Evolutionary conservation across 768 basidiomycete genomes (phyloP).

Genomic region (Agaricus subrufescens): DNA sequence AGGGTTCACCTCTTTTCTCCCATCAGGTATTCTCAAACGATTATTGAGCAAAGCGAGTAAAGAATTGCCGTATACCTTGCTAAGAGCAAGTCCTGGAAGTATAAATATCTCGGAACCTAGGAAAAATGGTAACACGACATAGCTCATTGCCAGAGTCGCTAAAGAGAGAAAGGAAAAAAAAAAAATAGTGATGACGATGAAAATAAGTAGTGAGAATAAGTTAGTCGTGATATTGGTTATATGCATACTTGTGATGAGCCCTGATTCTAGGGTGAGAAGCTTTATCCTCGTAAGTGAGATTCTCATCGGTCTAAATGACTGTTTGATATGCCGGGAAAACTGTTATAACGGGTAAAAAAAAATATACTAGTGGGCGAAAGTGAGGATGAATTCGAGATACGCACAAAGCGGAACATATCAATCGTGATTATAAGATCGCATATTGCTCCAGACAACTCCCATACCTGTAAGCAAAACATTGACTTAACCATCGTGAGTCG

Average conservation of each 20-base stretch:
- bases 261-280: constrained; percentile 1
- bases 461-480: background rate
- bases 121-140: no score
- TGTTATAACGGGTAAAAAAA: background rate
- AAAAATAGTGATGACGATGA: no score
- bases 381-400: background rate
- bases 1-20: no score
- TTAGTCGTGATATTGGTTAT: no score
- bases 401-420: constrained; percentile 1
- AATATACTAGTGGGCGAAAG: background rate
- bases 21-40: no score
- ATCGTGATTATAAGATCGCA: constrained; percentile 3
- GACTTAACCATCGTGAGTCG: background rate
- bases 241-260: background rate
- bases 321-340: background rate
- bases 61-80: no score
- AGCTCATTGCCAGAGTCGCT: no score
- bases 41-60: no score
- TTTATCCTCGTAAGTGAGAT: background rate
- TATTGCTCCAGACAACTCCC: background rate
- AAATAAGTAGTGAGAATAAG: no score
- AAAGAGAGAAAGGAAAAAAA: no score
- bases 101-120: no score
- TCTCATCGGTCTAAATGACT: background rate
- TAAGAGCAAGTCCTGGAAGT: no score